These are phyloP conservation scores for Beauveria medogensis DNA, from an alignment of 2,329 filamentous ascomycete genomes.

Conservation along the genomic window DNA sequence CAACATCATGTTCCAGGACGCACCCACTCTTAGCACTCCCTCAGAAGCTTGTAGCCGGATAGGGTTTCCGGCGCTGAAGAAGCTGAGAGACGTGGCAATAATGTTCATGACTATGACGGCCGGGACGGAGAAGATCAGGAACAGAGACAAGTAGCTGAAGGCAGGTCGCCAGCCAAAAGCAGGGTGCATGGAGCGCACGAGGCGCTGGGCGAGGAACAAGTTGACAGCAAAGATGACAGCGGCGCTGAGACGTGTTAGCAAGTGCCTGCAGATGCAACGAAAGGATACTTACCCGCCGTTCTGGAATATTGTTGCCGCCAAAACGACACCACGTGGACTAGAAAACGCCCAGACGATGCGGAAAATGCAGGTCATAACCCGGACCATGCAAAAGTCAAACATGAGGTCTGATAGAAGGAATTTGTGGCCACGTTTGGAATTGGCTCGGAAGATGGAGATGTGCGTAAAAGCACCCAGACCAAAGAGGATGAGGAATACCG, in stretches of 20 bases:
- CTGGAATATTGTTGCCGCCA: conserved; percentile 27
- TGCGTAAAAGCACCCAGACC: conserved; percentile 18
- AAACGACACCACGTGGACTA: conserved; percentile 20
- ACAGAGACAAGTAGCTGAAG: conserved; percentile 18
- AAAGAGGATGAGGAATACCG: conserved; percentile 20
- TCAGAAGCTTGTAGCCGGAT: conserved; percentile 3
- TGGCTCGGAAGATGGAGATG: conserved; percentile 19
- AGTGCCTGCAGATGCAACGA: not conserved
- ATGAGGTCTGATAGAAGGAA: conserved; percentile 28
- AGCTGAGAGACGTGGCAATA: conserved; percentile 20
- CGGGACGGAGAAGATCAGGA: conserved; percentile 21
- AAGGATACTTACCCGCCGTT: conserved; percentile 25
- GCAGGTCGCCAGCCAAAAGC: conserved; percentile 25
- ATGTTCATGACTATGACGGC: conserved; percentile 25
- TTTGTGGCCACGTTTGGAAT: conserved; percentile 28
- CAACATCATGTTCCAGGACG: conserved; percentile 18
- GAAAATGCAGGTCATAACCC: conserved; percentile 26
- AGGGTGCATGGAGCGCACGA: conserved; percentile 30
- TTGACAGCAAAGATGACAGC: conserved; percentile 29
- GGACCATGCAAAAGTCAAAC: conserved; percentile 30
- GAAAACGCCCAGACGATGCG: conserved; percentile 28
- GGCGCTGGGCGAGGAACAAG: conserved; percentile 30
- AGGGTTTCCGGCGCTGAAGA: conserved; percentile 10
- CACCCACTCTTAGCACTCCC: conserved; percentile 15
- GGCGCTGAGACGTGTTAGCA: conserved; percentile 17